Base-by-base conservation (phyloP, 2,329 filamentous ascomycete genomes). In the Neoscytalidium dimidiatum region DNA sequence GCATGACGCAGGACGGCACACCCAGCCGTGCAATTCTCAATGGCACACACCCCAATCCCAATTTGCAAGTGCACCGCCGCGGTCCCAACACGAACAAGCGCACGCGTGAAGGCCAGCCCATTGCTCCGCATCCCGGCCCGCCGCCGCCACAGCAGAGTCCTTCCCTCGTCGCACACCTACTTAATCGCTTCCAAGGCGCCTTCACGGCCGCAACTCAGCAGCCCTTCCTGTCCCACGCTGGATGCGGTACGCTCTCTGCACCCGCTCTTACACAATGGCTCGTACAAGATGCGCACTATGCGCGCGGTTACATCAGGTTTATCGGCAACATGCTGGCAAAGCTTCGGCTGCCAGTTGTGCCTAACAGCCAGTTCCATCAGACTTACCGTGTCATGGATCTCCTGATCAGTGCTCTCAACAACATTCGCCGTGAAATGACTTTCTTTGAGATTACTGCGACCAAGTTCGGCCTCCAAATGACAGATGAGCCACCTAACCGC, bases 221-320 rank as follows among this genome's bases (percentile, higher is more conserved):
- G 62, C 82, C 86, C 0, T 92, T 92, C 77, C 85, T 92, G 60
- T 81, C 80, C 11, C 82, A 86, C 53, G 89, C 90, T 5, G 89
- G 89, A 14, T 80, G 82, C 64, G 90, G 90, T 23, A 84, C 82
- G 0, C 79, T 90, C 19, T 79, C 85, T 19, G 86, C 86, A 56
- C 71, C 80, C 0, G 77, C 81, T 1, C 79, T 92, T 11, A 83
- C 84, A 21, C 82, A 83, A 74, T 92, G 90, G 90, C 85, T 92
- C 48, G 85, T 87, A 13, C 90, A 91, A 75, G 90, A 92, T 75
- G 82, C 87, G 8, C 84, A 92, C 66, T 90, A 92, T 76, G 87
- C 89, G 35, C 88, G 90, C 68, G 85, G 86, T 58, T 91, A 92
- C 76, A 85, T 91, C 69, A 83, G 84, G 28, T 91, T 90, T 69